These are phyloP conservation scores for Yamadazyma aaseri DNA, from an alignment of 1,139 yeast genomes.

Conservation along the genomic window DNA sequence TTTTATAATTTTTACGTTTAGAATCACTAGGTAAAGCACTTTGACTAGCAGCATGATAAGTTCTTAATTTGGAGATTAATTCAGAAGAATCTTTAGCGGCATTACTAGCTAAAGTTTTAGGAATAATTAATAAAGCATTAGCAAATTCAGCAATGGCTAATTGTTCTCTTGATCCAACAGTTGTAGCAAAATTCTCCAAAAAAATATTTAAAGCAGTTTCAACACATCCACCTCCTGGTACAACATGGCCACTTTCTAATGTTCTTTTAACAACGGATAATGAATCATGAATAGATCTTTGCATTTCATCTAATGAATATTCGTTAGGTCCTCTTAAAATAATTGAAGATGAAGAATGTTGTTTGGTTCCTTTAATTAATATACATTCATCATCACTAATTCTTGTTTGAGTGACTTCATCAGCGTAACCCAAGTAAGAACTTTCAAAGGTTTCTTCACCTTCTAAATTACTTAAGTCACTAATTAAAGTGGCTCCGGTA, in stretches of 20 bases:
- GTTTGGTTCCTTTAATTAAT: conserved; percentile 88
- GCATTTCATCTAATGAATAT: conserved; percentile 97
- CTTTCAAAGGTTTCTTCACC: conserved; percentile 97
- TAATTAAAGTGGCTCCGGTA: conserved; percentile 90
- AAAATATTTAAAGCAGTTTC: conserved; percentile 94
- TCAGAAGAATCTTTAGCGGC: conserved; percentile 98
- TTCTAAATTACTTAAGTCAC: conserved; percentile 88
- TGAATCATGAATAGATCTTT: conserved; percentile 93
- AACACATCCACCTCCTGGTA: conserved; percentile 99
- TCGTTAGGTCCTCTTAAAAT: conserved; percentile 96
- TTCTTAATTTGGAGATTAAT: conserved; percentile 88
- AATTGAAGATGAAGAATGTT: conserved; percentile 89
- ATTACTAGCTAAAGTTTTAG: conserved; percentile 94
- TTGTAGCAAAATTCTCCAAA: conserved; percentile 95
- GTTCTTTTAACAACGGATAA: conserved; percentile 94
- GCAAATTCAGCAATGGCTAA: conserved; percentile 98
- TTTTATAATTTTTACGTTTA: conserved; percentile 81
- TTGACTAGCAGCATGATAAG: conserved; percentile 96
- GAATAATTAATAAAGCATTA: conserved; percentile 81
- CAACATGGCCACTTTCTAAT: conserved; percentile 89
- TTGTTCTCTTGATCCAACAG: conserved; percentile 97
- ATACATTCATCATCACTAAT: conserved; percentile 98
- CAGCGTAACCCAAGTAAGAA: conserved; percentile 84
- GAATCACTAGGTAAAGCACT: conserved; percentile 75
- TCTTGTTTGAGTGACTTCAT: conserved; percentile 86